Base-by-base conservation (phyloP, 805 yeast genomes). In the Metschnikowia lochheadii region DNA sequence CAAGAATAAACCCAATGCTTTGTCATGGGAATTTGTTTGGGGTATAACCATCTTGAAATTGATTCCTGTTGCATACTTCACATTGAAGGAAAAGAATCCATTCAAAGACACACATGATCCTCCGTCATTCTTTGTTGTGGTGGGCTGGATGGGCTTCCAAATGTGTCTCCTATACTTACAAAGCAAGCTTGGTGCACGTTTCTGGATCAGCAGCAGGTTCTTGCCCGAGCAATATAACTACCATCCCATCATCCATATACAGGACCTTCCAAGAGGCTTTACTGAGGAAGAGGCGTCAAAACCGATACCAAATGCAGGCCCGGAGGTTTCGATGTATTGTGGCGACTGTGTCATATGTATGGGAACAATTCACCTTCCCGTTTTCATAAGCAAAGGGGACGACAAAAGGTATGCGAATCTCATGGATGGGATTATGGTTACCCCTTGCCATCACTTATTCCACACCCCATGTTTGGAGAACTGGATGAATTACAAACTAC, bases 401-500 rank as follows among this genome's bases (percentile, higher is more conserved):
- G 50, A 53, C 45, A 46, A 51, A 20, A 18, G 47, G 3, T 44
- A 46, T 47, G 58, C 53, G 32, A 49, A 45, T 5, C 32, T 49
- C 42, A 54, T 57, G 58, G 51, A 81, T 56, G 67, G 72, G 11
- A 85, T 84, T 60, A 85, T 87, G 94, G 81, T 89, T 3, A 89
- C 98, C 0, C 97, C 97, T 1, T 91, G 98, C 66, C 76, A 83
- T 39, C 98, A 91, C 65, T 82, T 89, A 8, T 92, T 90, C 78
- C 97, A 91, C 63, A 79, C 89, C 1, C 83, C 80, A n/a, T 91
- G 98, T 69, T 71, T 92, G 55, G 95, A 88, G 63, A 82, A 79
- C 54, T 92, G 97, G 97, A 89, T 92, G 97, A 81, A 84, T 64
- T 87, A 89, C 64, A 88, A 90, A 60, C 68, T 92, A 46, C 96